Percentiles rank a stretch among this genome's conserved stretches.
phyloP scores from a whole-genome alignment of 257 asterid species.

The Nicotiana sylvestris region DNA sequence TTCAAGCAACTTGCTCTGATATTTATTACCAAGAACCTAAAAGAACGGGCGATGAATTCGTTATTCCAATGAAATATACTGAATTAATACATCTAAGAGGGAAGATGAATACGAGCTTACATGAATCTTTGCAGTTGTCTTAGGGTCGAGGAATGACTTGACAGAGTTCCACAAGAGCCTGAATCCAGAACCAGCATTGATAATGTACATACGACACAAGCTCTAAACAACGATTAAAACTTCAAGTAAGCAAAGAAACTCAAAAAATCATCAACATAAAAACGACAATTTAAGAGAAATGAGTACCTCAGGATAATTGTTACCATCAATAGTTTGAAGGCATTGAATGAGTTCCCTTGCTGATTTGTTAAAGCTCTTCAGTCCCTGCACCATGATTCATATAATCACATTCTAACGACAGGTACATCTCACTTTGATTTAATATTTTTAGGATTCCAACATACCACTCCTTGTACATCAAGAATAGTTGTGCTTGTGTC shows the following conservation, averaged over 20 bases:
- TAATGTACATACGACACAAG: slow-evolving; percentile 82
- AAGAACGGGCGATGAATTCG: neutral
- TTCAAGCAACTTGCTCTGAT: slow-evolving; percentile 90
- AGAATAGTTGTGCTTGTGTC: slow-evolving; percentile 96
- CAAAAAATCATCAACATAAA: neutral
- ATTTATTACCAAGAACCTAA: slow-evolving; percentile 87
- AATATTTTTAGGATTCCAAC: neutral
- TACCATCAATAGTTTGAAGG: slow-evolving; percentile 82
- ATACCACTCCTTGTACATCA: slow-evolving; percentile 99
- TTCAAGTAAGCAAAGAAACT: neutral
- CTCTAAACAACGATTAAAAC: slow-evolving; percentile 36
- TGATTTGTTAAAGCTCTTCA: slow-evolving; percentile 73
- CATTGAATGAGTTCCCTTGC: slow-evolving; percentile 92
- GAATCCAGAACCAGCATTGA: slow-evolving; percentile 97
- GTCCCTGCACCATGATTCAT: slow-evolving; percentile 50
- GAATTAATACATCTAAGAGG: neutral
- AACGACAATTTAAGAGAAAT: neutral
- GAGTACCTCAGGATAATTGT: slow-evolving; percentile 89
- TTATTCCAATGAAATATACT: neutral
- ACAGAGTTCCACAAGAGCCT: slow-evolving; percentile 97
- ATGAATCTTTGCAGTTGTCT: slow-evolving; percentile 89
- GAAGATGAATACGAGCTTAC: slow-evolving; percentile 30
- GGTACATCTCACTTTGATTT: neutral
- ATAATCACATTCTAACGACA: neutral
- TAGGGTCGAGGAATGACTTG: slow-evolving; percentile 94